Evolutionary conservation across 441 rosid genomes (phyloP), one percentile per base, ranked within the genome.

Genomic region (Pelargonium citronellum): DNA sequence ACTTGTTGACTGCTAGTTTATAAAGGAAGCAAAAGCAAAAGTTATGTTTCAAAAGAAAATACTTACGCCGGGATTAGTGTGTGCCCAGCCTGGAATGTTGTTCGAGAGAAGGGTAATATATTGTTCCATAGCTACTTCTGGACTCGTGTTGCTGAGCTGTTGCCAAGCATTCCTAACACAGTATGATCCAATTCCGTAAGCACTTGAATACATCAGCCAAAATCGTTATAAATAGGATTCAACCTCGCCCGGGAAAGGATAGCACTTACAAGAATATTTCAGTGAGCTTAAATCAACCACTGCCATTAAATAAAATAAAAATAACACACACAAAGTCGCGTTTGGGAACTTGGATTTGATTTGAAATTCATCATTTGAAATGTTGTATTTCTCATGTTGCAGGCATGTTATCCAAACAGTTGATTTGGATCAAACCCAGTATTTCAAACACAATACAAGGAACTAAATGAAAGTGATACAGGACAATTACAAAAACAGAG

Each of bases 111-210:
- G 69, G 62, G 62, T 64, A 37, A 84, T 76, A 65, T 87, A 87
- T 67, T 75, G 79, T 77, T 83, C 82, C 91, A 87, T 87, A 19
- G 91, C 88, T 24, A 43, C 71, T 71, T 87, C 88, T 13, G 79
- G 87, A 61, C 71, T 76, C 79, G 82, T 83, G 74, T 80, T 69
- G 69, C 86, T 85, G 12, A 82, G 83, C 68, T 70, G 71, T 66
- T 72, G 80, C 88, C 88, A 84, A 17, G 87, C 85, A 71, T 83
- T 81, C 87, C 87, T 84, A 62, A 3, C 61, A 71, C 17, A 68
- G 44, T 7, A 13, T 5, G 17, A 16, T 64, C 11, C 69, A 39
- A 51, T 66, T 37, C 51, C 37, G 62, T 3, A 15, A 69, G 46
- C 63, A 64, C 9, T 49, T 30, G 24, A 19, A 47, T 10, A 7